Base-by-base conservation (phyloP, 2,329 filamentous ascomycete species). In the Diaporthe ilicicola region DNA sequence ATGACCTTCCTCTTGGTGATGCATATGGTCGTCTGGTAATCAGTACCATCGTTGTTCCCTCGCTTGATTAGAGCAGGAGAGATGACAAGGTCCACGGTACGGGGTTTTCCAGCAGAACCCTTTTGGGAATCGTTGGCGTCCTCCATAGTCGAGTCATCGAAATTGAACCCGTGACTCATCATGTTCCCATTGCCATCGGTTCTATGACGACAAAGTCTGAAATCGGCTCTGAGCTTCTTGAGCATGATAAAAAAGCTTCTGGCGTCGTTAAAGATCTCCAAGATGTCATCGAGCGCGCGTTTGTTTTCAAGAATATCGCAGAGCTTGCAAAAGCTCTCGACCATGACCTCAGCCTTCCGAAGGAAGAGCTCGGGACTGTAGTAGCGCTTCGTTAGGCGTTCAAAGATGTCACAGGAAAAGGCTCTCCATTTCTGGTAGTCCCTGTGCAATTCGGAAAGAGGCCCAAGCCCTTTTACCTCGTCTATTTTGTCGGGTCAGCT, bases 1-100 rank as follows among this genome's bases (percentile, higher is more conserved):
- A 72, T 17, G 9, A 72, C 70, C 2, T 39, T 37, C 62, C 51
- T 67, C 15, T 70, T 62, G 29, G 51, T 29, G 8, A 67, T 17
- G 24, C 29, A 50, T 15, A 22, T 56, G 15, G 1, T 2, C 9
- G 6, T 12, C 6, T 62, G 32, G 50, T 67, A 72, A 7, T 48
- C 44, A 7, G 15, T 1, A 9, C 70, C 70, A 8, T 55, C 22
- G 32, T 56, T 67, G 22, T 55, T 70, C 4, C 70, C 70, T 7
- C 46, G 48, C 27, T 69, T 70, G 50, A 34, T 29, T 2, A 72
- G 4, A 0, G 46, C 67, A 8, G 70, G 70, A 13, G 15, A 67
- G 0, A 67, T 27, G 24, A 72, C 37, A 34, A 72, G 34, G 15
- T 70, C 61, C 27, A 72, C 48, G 4, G 10, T 2, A 1, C 7